These are phyloP conservation scores for Ceratobasidium sp. DNA, from an alignment of 1,284 basidiomycete species.

Conservation along the genomic window DNA sequence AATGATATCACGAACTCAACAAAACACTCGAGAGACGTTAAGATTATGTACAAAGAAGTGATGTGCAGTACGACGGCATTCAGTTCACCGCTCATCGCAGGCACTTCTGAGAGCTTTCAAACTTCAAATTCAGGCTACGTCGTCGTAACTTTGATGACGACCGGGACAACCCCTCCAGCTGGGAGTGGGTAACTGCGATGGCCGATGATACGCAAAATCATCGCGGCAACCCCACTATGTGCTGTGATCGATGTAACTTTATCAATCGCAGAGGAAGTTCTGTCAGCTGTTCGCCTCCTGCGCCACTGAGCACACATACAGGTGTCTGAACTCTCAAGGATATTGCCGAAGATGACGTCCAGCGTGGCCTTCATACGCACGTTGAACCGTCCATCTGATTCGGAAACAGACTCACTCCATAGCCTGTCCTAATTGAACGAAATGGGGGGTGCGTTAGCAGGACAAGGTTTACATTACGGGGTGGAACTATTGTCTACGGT, in stretches of 20 bases:
- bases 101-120: background rate
- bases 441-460: background rate
- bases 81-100: no score
- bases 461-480: constrained; percentile 25
- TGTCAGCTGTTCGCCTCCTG: no score
- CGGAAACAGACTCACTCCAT: constrained; percentile 75
- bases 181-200: constrained; percentile 27
- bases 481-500: background rate
- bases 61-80: background rate
- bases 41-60: constrained; percentile 32
- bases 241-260: constrained; percentile 31
- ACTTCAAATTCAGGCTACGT: background rate
- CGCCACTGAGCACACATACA: constrained; percentile 61
- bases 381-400: constrained; percentile 70
- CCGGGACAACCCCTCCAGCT: constrained; percentile 25
- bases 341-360: constrained; percentile 68
- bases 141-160: constrained; percentile 38
- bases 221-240: constrained; percentile 26
- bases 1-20: constrained; percentile 34
- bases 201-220: constrained; percentile 39
- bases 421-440: constrained; percentile 61
- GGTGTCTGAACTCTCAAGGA: constrained; percentile 59
- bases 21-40: constrained; percentile 1
- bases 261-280: background rate
- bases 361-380: constrained; percentile 67